Evolutionary conservation across 768 basidiomycete species (phyloP), one percentile per base, ranked within the genome.

Genomic region (Punctularia strigosozonata): DNA sequence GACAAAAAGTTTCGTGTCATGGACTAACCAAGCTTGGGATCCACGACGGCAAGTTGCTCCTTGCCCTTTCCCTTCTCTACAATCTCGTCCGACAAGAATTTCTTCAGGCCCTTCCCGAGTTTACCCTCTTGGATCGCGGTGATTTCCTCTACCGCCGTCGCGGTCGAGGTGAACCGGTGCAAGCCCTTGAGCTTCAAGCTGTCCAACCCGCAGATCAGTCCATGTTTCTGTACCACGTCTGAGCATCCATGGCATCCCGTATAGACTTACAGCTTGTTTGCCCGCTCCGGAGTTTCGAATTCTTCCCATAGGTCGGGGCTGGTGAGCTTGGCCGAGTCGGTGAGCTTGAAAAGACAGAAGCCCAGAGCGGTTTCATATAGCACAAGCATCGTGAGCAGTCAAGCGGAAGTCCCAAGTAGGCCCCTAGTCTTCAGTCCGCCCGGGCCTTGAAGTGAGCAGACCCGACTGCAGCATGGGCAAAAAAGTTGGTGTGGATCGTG

Each of bases 281-380:
- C 92, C 53, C 68, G 72, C 63, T 94, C 90, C 31, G 92, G 89
- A 36, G 78, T 85, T 63, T 91, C 79, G 52, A 98, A 97, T 60
- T 92, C 85, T 64, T 83, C 79, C 75, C 81, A 86, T 36, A 97
- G 61, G 61, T 95, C 80, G 40, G 81, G 80, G 47, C 76, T 81
- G 54, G 80, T 75, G 38, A 94, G 65, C 66, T 92, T 95, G 40
- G 83, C 84, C 28, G 86, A 68, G 63, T 90, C 82, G 38, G 81
- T 80, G 47, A 94, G 72, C 63, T 95, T 95, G 80, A 99, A 97
- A 39, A 99, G 82, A 68, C 88, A 91, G 70, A 90, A 97, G 62
- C 94, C 90, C 62, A 94, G 76, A 28, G 90, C 76, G 2, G 90
- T 91, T 68, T 98, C 95, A 66, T 91, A 90, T 47, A 99, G 71